Evolutionary conservation across 176 grass and related monocot genomes (phyloP).

Genomic region (Ensete glaucum): DNA sequence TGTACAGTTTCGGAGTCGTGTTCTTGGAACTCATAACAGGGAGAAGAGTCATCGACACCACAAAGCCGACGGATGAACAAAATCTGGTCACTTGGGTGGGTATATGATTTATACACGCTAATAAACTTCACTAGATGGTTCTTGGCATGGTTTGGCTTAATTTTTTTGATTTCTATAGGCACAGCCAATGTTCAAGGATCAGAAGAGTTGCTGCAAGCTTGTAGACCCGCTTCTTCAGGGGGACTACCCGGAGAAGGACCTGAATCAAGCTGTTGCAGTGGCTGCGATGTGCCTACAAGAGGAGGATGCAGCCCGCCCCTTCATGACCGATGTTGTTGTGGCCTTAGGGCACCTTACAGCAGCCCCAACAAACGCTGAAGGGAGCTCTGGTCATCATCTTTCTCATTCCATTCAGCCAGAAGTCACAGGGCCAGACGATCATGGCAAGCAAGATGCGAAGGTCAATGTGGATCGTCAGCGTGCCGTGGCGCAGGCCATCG

Average conservation of each 20-base stretch:
- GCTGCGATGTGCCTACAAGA: conserved; percentile 82
- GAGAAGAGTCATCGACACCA: conserved; percentile 55
- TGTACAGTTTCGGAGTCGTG: conserved; percentile 81
- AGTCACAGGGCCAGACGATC: neutral
- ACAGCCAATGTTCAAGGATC: conserved; percentile 56
- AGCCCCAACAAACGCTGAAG: conserved; percentile 14
- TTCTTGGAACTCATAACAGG: conserved; percentile 76
- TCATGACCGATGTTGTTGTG: conserved; percentile 63
- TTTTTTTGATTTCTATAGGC: conserved; percentile 34
- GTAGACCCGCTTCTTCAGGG: conserved; percentile 61
- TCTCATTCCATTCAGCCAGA: conserved; percentile 13
- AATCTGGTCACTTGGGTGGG: conserved; percentile 82
- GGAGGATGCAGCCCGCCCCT: conserved; percentile 47
- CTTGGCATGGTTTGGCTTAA: neutral
- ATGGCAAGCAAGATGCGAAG: conserved; percentile 20
- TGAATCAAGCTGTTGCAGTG: conserved; percentile 58
- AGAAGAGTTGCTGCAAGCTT: conserved; percentile 43
- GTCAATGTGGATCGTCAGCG: conserved; percentile 29
- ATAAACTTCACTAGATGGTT: neutral
- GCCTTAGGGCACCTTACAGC: conserved; percentile 49
- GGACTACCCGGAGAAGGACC: conserved; percentile 47
- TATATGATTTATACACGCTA: conserved; percentile 21
- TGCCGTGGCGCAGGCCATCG: conserved; percentile 42
- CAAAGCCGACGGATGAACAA: conserved; percentile 41
- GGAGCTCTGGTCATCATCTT: conserved; percentile 13